Evolutionary conservation across 2,329 filamentous ascomycete genomes (phyloP), one percentile per base, ranked within the genome.

Genomic region (Phaeophleospora eucalypticola): DNA sequence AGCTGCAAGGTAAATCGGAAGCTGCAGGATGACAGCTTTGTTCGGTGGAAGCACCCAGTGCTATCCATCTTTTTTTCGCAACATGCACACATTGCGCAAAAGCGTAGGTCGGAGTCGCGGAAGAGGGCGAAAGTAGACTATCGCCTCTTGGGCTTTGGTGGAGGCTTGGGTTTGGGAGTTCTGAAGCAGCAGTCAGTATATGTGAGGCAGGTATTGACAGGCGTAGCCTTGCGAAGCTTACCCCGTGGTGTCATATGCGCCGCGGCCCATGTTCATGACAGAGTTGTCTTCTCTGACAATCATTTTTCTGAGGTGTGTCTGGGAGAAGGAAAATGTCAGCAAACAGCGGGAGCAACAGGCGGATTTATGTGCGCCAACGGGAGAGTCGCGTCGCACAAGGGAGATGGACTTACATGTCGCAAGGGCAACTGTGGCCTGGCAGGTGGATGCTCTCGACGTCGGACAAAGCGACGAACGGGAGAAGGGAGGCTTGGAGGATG

Each of bases 171-270:
- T 62, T 72, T 72, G 41, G 69, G 66, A n/a, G 71, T 69, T 52
- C 54, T 57, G 52, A 29, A 29, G 24, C 24, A 29, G 12, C 6
- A 29, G 24, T 29, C 24, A 29, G 24, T 12, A 29, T 29, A 6
- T 12, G 24, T 29, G 24, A 29, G 24, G 24, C 24, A 29, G 24
- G 12, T 29, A 29, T 29, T 12, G 24, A 12, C 24, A 29, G 24
- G 12, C 24, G 24, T 29, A 12, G 24, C 24, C 24, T 29, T 6
- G 18, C 37, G 32, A 36, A 36, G 44, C 55, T 51, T 45, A 58
- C 55, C 71, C 71, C n/a, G 71, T 74, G 20, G 71, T 74, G 58
- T 74, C 71, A 62, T 74, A 74, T 51, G 70, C 70, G 51, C 71
- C 71, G 55, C 71, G 70, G 48, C 71, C 71, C 71, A 74, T 74